Conservation (phyloP, 2,329 filamentous ascomycete genomes). For the Periglandula ipomoeae region DNA sequence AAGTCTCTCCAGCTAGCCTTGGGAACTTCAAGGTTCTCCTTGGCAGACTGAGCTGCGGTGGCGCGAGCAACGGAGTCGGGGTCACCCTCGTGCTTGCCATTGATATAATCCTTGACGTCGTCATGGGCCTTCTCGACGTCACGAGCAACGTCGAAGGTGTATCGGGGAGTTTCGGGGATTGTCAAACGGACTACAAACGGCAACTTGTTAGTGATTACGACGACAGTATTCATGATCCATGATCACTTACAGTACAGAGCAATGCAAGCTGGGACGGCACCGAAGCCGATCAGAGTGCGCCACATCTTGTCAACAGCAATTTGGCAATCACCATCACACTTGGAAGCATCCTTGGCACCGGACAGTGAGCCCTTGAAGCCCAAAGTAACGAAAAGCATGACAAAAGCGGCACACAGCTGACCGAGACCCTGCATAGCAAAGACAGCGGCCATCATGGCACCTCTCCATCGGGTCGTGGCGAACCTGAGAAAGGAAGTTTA, state of each 20-base stretch:
- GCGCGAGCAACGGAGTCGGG: slow-evolving; percentile 61
- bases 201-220: neutral
- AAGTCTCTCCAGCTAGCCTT: slow-evolving; percentile 70
- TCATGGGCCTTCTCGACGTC: slow-evolving; percentile 66
- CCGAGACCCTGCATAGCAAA: slow-evolving; percentile 85
- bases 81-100: slow-evolving; percentile 50
- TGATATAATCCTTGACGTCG: slow-evolving; percentile 67
- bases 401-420: slow-evolving; percentile 64
- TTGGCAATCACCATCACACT: slow-evolving; percentile 39
- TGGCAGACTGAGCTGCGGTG: slow-evolving; percentile 42
- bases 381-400: slow-evolving; percentile 65
- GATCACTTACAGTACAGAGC: slow-evolving; percentile 58
- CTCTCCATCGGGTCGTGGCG: slow-evolving; percentile 75
- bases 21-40: slow-evolving; percentile 49
- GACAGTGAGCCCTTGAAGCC: slow-evolving; percentile 59
- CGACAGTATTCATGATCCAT: neutral
- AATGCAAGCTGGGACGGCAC: slow-evolving; percentile 69
- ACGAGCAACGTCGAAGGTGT: slow-evolving; percentile 73
- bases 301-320: slow-evolving; percentile 73
- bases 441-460: slow-evolving; percentile 79
- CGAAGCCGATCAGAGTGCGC: slow-evolving; percentile 72
- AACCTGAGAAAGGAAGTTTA: slow-evolving; percentile 26
- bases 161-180: slow-evolving; percentile 80
- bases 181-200: slow-evolving; percentile 54
- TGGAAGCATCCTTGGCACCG: slow-evolving; percentile 36